A percentile compares a stretch with the other conserved stretches of the same genome.
These are phyloP conservation scores for Knoxdaviesia capensis DNA, from an alignment of 2,329 filamentous ascomycete genomes.

Conservation along the genomic window DNA sequence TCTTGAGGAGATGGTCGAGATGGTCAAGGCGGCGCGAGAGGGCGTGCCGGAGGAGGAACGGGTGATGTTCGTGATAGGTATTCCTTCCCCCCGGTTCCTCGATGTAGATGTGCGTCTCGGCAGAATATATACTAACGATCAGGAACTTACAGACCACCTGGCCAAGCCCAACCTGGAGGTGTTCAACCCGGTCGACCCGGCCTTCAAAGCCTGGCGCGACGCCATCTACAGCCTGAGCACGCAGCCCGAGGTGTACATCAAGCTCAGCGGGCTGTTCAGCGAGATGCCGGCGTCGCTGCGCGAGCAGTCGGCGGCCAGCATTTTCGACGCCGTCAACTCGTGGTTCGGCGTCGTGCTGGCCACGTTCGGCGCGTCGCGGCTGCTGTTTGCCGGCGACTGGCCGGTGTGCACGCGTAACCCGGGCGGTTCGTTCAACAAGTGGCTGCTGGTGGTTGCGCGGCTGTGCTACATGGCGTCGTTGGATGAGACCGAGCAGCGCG, in stretches of 20 bases:
- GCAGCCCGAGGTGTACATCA: conserved; percentile 57
- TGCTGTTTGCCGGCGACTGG: conserved; percentile 93
- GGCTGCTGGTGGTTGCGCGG: conserved; percentile 49
- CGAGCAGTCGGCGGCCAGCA: conserved; percentile 25
- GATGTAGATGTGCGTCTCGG: too few relatives aligned
- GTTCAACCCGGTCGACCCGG: conserved; percentile 33
- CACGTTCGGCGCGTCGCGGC: conserved; percentile 47
- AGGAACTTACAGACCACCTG: conserved; percentile 47
- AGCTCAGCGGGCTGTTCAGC: conserved; percentile 71
- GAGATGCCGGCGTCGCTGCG: conserved; percentile 46
- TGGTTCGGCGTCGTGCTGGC: conserved; percentile 57
- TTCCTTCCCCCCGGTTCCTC: too few relatives aligned
- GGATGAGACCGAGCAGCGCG: conserved; percentile 36
- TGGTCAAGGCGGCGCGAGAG: conserved; percentile 47
- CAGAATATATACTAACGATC: not conserved
- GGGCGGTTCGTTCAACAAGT: conserved; percentile 50
- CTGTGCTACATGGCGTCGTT: conserved; percentile 45
- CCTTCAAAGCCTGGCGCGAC: conserved; percentile 48
- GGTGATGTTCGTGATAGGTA: conserved; percentile 51
- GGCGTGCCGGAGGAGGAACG: conserved; percentile 36
- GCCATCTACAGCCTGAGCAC: conserved; percentile 47
- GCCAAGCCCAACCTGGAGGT: conserved; percentile 67
- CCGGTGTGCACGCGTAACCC: conserved; percentile 52
- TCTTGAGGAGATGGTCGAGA: conserved; percentile 48
- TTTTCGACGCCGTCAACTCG: conserved; percentile 43